These are phyloP conservation scores for Plasmodium falciparum DNA, from an alignment of 169 alveolate species.

Conservation along the genomic window DNA sequence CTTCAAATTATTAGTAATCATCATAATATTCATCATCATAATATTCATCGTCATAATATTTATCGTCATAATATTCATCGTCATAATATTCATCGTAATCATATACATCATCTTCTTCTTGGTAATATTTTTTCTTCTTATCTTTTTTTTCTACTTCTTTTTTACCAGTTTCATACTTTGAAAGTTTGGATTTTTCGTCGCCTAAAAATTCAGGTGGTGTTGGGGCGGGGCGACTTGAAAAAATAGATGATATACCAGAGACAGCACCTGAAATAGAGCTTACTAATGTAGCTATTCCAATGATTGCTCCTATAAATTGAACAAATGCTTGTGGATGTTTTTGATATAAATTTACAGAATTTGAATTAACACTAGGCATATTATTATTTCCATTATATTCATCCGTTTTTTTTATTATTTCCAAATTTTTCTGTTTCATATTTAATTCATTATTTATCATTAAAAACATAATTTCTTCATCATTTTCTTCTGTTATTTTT, in stretches of 20 bases:
- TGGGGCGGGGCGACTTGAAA: constrained; percentile 28
- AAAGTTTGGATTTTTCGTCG: constrained; percentile 15
- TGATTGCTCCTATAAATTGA: constrained; percentile 51
- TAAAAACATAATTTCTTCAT: constrained; percentile 52
- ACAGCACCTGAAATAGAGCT: constrained; percentile 67
- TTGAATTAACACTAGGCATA: not conserved
- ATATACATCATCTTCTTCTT: not conserved
- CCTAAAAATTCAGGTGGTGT: constrained; percentile 67
- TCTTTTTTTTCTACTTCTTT: not conserved
- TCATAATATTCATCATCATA: not conserved
- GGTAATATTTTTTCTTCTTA: not conserved
- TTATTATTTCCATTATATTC: not conserved
- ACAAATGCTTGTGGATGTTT: constrained; percentile 44
- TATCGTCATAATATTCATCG: constrained; percentile 9
- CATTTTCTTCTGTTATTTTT: constrained; percentile 42
- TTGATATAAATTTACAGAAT: not conserved
- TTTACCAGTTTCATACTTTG: constrained; percentile 28
- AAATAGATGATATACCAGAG: constrained; percentile 51
- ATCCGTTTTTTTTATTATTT: constrained; percentile 1
- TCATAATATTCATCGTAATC: constrained; percentile 17
- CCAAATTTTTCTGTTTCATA: constrained; percentile 67
- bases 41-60: not conserved
- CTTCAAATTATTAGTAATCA: too few relatives aligned
- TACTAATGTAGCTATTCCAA: constrained; percentile 10
- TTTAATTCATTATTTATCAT: constrained; percentile 45